Evolutionary conservation across 768 basidiomycete genomes (phyloP).

Genomic region (Hericium coralloides): DNA sequence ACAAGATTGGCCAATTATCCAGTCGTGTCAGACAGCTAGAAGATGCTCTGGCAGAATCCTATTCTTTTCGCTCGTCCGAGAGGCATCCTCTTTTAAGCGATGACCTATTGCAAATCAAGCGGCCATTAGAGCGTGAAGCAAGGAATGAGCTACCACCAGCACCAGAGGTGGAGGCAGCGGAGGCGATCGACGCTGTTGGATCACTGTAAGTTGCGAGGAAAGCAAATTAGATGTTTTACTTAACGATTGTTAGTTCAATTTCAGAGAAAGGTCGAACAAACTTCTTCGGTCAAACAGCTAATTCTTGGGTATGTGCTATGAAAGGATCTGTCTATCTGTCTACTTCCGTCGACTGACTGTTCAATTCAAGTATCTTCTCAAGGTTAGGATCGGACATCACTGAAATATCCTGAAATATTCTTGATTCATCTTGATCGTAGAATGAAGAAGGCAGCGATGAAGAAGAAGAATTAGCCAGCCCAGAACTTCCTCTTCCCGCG

Average conservation of each 20-base stretch:
- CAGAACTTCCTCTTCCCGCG: slow-evolving; percentile 34
- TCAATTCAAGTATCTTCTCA: slow-evolving; percentile 46
- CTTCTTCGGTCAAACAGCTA: slow-evolving; percentile 59
- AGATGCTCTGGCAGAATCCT: slow-evolving; percentile 50
- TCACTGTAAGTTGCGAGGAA: slow-evolving; percentile 36
- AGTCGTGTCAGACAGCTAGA: slow-evolving; percentile 61
- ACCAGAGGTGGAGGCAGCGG: slow-evolving; percentile 36
- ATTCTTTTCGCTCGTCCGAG: slow-evolving; percentile 37
- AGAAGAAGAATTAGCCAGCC: slow-evolving; percentile 33
- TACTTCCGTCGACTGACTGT: not conserved
- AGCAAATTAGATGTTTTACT: slow-evolving; percentile 1
- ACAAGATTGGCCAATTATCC: slow-evolving; percentile 53
- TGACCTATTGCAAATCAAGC: slow-evolving; percentile 55
- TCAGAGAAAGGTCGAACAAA: slow-evolving; percentile 52
- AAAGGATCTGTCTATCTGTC: not conserved
- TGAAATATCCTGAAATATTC: slow-evolving; percentile 2
- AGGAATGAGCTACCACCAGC: slow-evolving; percentile 25
- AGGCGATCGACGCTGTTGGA: slow-evolving; percentile 55
- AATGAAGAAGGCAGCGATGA: slow-evolving; percentile 53
- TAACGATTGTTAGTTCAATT: slow-evolving; percentile 40
- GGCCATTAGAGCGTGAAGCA: slow-evolving; percentile 56
- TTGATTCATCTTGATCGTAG: slow-evolving; percentile 21
- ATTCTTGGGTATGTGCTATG: slow-evolving; percentile 48
- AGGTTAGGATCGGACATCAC: slow-evolving; percentile 30
- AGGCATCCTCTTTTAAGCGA: slow-evolving; percentile 51